phyloP scores from a whole-genome alignment of 2,329 filamentous ascomycete species.

The Cladosporium oxysporum region DNA sequence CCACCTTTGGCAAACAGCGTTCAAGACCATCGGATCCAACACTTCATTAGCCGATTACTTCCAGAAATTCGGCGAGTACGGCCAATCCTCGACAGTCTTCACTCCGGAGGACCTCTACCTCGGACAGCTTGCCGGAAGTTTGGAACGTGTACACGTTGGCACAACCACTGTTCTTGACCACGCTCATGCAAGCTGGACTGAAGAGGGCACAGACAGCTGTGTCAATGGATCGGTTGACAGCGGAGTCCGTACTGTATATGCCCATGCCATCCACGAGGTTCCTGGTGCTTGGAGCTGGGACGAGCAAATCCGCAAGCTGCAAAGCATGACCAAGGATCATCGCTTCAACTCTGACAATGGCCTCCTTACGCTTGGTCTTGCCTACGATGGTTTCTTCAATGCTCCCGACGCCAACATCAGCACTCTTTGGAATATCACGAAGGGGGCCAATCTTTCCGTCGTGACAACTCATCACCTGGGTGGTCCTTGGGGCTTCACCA shows the following conservation, averaged over 20 bases:
- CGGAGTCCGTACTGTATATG: slow-evolving; percentile 38
- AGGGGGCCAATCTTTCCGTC: slow-evolving; percentile 28
- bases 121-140: slow-evolving; percentile 45
- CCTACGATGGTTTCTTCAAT: slow-evolving; percentile 44
- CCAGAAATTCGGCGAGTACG: slow-evolving; percentile 42
- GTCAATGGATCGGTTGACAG: slow-evolving; percentile 46
- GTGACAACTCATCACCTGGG: slow-evolving; percentile 45
- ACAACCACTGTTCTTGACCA: slow-evolving; percentile 48
- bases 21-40: slow-evolving; percentile 56
- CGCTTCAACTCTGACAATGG: slow-evolving; percentile 10
- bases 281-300: slow-evolving; percentile 22
- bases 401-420: slow-evolving; percentile 29
- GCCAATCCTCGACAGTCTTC: slow-evolving; percentile 32
- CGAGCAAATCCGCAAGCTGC: slow-evolving; percentile 20
- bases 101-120: slow-evolving; percentile 50
- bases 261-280: slow-evolving; percentile 19
- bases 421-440: slow-evolving; percentile 16
- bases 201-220: slow-evolving; percentile 19
- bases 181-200: slow-evolving; percentile 31
- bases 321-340: slow-evolving; percentile 3
- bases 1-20: slow-evolving; percentile 58
- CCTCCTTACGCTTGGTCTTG: slow-evolving; percentile 45
- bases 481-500: slow-evolving; percentile 18
- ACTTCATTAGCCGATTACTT: slow-evolving; percentile 54
- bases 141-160: slow-evolving; percentile 46